Percentiles rank a stretch among this genome's conserved stretches.
Evolutionary conservation across 177 flowering plant genomes (phyloP).

Genomic region (Vitis hybrid): DNA sequence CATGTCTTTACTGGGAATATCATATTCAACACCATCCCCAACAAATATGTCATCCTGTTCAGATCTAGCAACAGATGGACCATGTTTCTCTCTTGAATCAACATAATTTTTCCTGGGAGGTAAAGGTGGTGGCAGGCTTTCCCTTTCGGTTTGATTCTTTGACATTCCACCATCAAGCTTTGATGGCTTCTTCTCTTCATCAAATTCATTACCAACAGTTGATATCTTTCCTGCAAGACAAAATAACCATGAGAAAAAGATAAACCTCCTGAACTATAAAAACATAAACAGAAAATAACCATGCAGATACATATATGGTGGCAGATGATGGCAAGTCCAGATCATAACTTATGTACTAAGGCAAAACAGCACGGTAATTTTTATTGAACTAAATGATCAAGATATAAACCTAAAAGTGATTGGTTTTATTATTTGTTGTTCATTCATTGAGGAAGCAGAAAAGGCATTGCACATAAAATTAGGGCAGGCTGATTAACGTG

Average conservation of each 20-base stretch:
- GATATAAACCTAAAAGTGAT: no score
- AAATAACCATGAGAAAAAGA: not conserved
- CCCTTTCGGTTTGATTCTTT: slow-evolving; percentile 50
- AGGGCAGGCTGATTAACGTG: no score
- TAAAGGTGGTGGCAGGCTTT: slow-evolving; percentile 53
- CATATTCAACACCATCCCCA: slow-evolving; percentile 84
- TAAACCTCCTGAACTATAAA: not conserved
- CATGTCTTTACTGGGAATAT: slow-evolving; percentile 69
- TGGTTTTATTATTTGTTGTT: no score
- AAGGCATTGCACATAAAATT: no score
- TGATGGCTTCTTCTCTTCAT: slow-evolving; percentile 58
- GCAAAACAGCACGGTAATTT: no score
- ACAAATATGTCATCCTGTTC: slow-evolving; percentile 93
- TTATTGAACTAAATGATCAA: no score
- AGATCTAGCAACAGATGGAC: slow-evolving; percentile 52
- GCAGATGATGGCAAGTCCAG: no score
- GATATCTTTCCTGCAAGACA: slow-evolving; percentile 55
- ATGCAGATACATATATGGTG: no score
- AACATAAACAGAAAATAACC: not conserved
- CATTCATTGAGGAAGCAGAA: no score
- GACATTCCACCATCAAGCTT: slow-evolving; percentile 41
- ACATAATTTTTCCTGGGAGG: slow-evolving; percentile 53
- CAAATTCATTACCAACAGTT: slow-evolving; percentile 49
- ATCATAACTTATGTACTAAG: no score
- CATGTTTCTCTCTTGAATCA: slow-evolving; percentile 56